Percentiles rank a stretch among this genome's conserved stretches.
phyloP scores from a whole-genome alignment of 495 filamentous ascomycete genomes.

The Jackrogersella multiformis region DNA sequence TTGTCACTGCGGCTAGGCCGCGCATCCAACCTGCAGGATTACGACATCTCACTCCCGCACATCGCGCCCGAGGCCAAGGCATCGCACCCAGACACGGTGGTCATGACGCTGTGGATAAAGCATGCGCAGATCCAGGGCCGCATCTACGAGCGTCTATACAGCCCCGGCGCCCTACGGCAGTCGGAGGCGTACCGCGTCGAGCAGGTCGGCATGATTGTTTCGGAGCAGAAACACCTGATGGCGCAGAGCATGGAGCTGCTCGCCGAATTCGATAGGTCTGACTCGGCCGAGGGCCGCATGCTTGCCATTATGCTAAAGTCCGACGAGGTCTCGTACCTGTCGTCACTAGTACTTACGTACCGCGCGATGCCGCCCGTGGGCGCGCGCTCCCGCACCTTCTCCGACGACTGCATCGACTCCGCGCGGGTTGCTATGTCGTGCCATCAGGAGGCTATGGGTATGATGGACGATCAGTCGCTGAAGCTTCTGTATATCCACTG shows the following conservation, averaged over 20 bases:
- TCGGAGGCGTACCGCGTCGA: slow-evolving; percentile 56
- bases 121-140: slow-evolving; percentile 65
- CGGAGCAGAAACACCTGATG: slow-evolving; percentile 40
- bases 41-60: slow-evolving; percentile 66
- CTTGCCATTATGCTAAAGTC: slow-evolving; percentile 61
- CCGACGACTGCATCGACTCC: slow-evolving; percentile 66
- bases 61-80: slow-evolving; percentile 48
- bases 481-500: slow-evolving; percentile 70
- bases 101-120: slow-evolving; percentile 60
- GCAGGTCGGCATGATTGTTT: slow-evolving; percentile 44
- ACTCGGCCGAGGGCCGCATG: slow-evolving; percentile 43
- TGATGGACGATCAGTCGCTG: slow-evolving; percentile 57
- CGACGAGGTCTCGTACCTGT: slow-evolving; percentile 65
- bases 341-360: slow-evolving; percentile 67
- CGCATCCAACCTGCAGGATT: slow-evolving; percentile 68
- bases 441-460: slow-evolving; percentile 63
- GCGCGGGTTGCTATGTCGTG: slow-evolving; percentile 63
- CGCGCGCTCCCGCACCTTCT: slow-evolving; percentile 58
- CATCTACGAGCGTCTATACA: slow-evolving; percentile 69
- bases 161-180: slow-evolving; percentile 64
- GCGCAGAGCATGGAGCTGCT: slow-evolving; percentile 40
- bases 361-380: slow-evolving; percentile 64
- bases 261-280: slow-evolving; percentile 22
- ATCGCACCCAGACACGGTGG: slow-evolving; percentile 47
- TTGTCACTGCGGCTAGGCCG: slow-evolving; percentile 72